phyloP scores from a whole-genome alignment of 228 moss, liverwort and hornwort genomes.

The Sphagnum fallax region DNA sequence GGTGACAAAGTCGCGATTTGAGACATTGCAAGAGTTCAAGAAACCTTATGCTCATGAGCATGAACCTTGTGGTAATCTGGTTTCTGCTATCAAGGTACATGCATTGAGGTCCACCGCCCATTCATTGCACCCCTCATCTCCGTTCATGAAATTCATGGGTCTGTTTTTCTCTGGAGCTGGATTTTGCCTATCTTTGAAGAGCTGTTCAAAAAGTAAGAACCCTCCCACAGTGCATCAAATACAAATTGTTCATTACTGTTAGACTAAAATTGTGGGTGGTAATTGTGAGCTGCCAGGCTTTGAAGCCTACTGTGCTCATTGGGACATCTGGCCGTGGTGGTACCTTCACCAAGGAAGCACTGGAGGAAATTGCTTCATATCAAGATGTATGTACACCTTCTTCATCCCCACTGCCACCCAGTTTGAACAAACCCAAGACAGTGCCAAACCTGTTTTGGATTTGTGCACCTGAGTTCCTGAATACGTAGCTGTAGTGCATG shows the following conservation, averaged over 20 bases:
- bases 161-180: no score
- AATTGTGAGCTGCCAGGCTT: slow-evolving; percentile 18
- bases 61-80: slow-evolving; percentile 43
- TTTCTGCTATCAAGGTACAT: slow-evolving; percentile 70
- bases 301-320: slow-evolving; percentile 76
- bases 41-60: slow-evolving; percentile 70
- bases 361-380: slow-evolving; percentile 69
- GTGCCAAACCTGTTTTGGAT: no score
- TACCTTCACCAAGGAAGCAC: slow-evolving; percentile 83
- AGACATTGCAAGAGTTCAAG: slow-evolving; percentile 66
- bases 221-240: no score
- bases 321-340: slow-evolving; percentile 77
- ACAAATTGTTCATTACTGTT: no score
- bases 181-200: no score
- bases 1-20: slow-evolving; percentile 59
- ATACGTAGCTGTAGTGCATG: no score
- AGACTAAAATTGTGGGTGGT: no score
- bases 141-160: no score
- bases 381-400: slow-evolving; percentile 34
- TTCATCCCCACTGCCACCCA: neutral
- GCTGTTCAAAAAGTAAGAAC: no score
- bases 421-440: no score
- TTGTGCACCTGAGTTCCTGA: no score
- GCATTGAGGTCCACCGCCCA: neutral
- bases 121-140: no score